Conservation (phyloP, 306 rosid species). For the Myrica gale region DNA sequence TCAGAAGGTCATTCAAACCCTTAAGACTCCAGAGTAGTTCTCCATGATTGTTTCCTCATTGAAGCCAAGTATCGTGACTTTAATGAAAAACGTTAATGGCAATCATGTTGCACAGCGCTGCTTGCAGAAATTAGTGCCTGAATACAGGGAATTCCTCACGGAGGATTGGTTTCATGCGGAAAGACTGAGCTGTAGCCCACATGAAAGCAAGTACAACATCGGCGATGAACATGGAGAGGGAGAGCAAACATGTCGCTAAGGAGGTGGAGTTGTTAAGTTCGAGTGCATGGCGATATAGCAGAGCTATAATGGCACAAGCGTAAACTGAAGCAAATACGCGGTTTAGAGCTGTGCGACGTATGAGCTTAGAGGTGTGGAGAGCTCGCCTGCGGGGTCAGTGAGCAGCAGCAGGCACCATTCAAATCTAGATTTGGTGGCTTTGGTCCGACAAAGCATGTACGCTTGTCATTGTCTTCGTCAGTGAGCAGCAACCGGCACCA, state of each 20-base stretch:
- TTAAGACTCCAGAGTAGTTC: conserved; percentile 44
- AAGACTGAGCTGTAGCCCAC: conserved; percentile 28
- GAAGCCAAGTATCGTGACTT: conserved; percentile 38
- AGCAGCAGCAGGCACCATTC: no score
- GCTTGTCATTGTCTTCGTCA: no score
- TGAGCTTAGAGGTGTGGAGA: conserved; percentile 21
- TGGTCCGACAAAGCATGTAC: no score
- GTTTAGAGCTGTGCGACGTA: conserved; percentile 20
- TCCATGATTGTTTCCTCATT: conserved; percentile 50
- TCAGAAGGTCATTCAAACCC: conserved; percentile 65
- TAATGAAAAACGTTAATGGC: conserved; percentile 52
- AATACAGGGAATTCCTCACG: conserved; percentile 32
- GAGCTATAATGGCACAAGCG: conserved; percentile 22
- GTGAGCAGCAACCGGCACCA: no score
- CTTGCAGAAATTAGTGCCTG: conserved; percentile 43
- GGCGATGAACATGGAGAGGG: conserved; percentile 31
- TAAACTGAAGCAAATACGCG: conserved; percentile 31
- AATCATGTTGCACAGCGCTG: conserved; percentile 63
- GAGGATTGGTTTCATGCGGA: conserved; percentile 27
- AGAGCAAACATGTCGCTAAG: conserved; percentile 22
- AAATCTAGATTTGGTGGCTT: no score
- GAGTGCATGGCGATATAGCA: conserved; percentile 28
- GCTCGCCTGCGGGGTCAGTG: no score
- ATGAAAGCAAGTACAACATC: conserved; percentile 33
- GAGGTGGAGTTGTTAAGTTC: conserved; percentile 13